Percentiles rank a stretch among this genome's conserved stretches.
Evolutionary conservation across 2,329 filamentous ascomycete genomes (phyloP).

Genomic region (Lecanosticta acicola): DNA sequence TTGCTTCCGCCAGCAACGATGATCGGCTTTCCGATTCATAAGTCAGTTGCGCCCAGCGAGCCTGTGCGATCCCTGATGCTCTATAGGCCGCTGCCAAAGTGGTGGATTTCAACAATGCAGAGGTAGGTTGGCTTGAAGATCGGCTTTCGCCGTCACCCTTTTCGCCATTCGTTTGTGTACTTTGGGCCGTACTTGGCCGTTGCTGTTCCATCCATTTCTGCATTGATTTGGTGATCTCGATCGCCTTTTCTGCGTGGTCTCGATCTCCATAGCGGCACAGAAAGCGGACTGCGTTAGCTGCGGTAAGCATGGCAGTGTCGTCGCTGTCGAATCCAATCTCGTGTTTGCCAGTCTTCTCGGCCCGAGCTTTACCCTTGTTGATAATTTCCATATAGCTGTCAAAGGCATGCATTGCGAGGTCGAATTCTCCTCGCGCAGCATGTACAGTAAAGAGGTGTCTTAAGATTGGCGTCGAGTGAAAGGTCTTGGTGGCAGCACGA

Average conservation of each 20-base stretch:
- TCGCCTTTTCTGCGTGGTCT: slow-evolving; percentile 72
- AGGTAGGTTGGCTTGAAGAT: slow-evolving; percentile 28
- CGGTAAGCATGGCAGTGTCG: slow-evolving; percentile 67
- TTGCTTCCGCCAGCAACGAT: slow-evolving; percentile 69
- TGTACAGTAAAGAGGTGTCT: slow-evolving; percentile 84
- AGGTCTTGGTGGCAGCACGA: slow-evolving; percentile 84
- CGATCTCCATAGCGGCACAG: slow-evolving; percentile 75
- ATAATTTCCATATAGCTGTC: slow-evolving; percentile 89
- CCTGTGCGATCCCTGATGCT: slow-evolving; percentile 77
- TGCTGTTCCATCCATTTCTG: slow-evolving; percentile 68
- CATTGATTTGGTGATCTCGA: slow-evolving; percentile 63
- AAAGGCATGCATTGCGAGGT: slow-evolving; percentile 82
- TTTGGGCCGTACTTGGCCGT: slow-evolving; percentile 26
- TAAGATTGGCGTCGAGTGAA: slow-evolving; percentile 86
- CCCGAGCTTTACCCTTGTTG: slow-evolving; percentile 74
- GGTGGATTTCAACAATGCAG: slow-evolving; percentile 49
- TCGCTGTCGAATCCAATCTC: slow-evolving; percentile 74
- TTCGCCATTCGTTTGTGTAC: slow-evolving; percentile 11
- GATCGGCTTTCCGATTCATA: slow-evolving; percentile 63
- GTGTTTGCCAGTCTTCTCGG: slow-evolving; percentile 64
- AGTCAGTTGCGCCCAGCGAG: slow-evolving; percentile 80
- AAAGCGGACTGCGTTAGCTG: slow-evolving; percentile 72
- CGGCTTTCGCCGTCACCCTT: background rate
- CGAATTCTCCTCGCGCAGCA: slow-evolving; percentile 81
- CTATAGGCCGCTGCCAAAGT: slow-evolving; percentile 70